Base-by-base conservation (phyloP, 2,329 filamentous ascomycete genomes). In the Blastomyces silverae region DNA sequence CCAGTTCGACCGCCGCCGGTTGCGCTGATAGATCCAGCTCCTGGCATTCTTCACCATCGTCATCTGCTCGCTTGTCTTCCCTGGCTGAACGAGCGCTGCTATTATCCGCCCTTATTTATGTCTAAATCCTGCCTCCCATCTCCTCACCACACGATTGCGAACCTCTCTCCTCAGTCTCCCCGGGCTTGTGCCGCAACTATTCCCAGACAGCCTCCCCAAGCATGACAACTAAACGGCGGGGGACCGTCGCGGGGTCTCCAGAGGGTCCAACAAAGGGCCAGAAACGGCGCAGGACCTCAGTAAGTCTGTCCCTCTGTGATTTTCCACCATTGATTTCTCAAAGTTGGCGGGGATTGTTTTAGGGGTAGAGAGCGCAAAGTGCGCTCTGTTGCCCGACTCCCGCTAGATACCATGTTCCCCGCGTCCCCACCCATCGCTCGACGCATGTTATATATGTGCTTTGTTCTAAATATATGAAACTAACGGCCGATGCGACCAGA, bases 221-320 rank as follows among this genome's bases (percentile, higher is more conserved):
- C 64, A 67, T 68, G 67, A 64, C 68, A 53, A 64, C 57, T 46
- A 68, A 69, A 75, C 66, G 77, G 80, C 58, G 86, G 90, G 52
- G 84, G 85, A 66, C 88, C 56, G 42, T 61, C 48, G 63, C 64
- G 50, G 64, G 59, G 39, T 64, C 64, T 50, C 64, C 65, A 28
- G 68, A 69, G 10, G 39, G 64, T 13, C 64, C 65, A 31, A 46
- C 37, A 46, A 67, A 66, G 62, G 63, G 62, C 25, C 64, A 64
- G 31, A 69, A 69, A 62, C 68, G 68, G 52, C 64, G 65, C 58
- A 66, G 65, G 64, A 57, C 64, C 61, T 66, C 68, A 28, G 68
- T 69, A 66, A 67, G 68, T 65, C 3, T 52, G 15, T 52, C 25
- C 1, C 2, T 48, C 11, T 50, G 28, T 63, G 25, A 15, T 28